Evolutionary conservation across 129 eudicot genomes (phyloP).

Genomic region (Centrapalus pauciflorus): DNA sequence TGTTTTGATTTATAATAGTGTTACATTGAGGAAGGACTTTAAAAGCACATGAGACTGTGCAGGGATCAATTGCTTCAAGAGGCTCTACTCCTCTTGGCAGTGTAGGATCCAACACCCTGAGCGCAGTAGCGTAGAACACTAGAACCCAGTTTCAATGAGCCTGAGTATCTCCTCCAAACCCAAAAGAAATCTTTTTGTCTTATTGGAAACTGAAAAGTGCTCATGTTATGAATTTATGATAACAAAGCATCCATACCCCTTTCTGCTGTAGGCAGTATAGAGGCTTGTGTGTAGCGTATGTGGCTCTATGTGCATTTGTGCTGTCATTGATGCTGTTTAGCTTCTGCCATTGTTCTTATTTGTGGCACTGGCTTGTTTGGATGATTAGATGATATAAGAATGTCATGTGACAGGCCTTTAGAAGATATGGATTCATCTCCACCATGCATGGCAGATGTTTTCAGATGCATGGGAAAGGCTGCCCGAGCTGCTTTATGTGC

Average conservation of each 20-base stretch:
- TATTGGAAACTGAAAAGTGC: not conserved
- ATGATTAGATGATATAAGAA: slow-evolving; percentile 22
- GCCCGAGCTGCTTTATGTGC: slow-evolving; percentile 89
- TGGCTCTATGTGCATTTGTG: not conserved
- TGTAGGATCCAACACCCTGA: no score
- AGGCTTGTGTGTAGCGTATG: not conserved
- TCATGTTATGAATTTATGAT: not conserved
- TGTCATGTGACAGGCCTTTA: slow-evolving; percentile 60
- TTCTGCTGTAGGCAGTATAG: not conserved
- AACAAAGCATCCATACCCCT: not conserved
- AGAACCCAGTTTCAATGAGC: no score
- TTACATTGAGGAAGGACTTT: not conserved
- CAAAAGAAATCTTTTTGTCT: no score
- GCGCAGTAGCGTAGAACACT: no score
- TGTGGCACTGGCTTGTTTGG: not conserved
- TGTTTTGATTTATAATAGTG: not conserved
- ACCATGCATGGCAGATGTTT: slow-evolving; percentile 92
- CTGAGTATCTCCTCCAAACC: no score
- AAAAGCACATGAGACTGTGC: not conserved
- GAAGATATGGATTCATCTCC: slow-evolving; percentile 86
- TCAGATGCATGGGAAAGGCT: slow-evolving; percentile 93
- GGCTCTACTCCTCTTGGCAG: no score
- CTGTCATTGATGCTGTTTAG: slow-evolving; percentile 5
- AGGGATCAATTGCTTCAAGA: no score
- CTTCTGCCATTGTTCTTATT: not conserved